Base-by-base conservation (phyloP, 192 early-diverging fungal species). In the Backusella australiensis region DNA sequence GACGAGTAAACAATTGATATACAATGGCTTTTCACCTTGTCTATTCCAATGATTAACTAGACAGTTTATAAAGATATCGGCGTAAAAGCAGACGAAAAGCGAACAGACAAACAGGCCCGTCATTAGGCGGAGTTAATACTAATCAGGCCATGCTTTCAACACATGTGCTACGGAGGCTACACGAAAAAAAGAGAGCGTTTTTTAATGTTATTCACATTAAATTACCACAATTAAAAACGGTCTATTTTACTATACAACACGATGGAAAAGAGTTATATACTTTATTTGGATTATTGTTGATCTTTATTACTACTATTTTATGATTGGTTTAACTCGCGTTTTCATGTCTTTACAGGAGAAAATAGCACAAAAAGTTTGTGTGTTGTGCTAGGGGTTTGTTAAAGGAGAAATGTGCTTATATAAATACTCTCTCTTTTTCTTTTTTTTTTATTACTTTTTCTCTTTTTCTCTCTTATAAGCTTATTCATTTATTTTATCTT, bases 141-240 rank as follows among this genome's bases (percentile, higher is more conserved):
- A 63, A 63, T 29, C 56, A 26, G 56, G 56, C 56, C 56, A 63
- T 63, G 56, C 56, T 63, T 63, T 29, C 56, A 63, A 29, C 56
- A 29, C 56, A 63, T 63, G 56, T 63, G 56, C 56, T 63, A 63
- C 56, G 56, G 56, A 63, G 56, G 56, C 56, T 63, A 63, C 56
- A 63, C 56, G 56, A 63, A 29, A 63, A 29, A 29, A 63, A 29
- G 7, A 29, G 9, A 63, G 26, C 11, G 56, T 29, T 29, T 63
- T 59, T 63, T 63, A 63, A 63, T 49, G 46, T n/a, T 49, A 49
- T 49, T 49, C 46, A 49, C 46, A 49, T 44, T 44, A 44, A 44
- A 44, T 17, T 44, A 44, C n/a, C 46, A 49, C 19, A n/a, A 49
- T 49, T 49, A 49, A 49, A 49, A 49, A n/a, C 4, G 6, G n/a